These are phyloP conservation scores for Butyriboletus appendiculatus DNA, from an alignment of 1,284 basidiomycete genomes.

Conservation along the genomic window DNA sequence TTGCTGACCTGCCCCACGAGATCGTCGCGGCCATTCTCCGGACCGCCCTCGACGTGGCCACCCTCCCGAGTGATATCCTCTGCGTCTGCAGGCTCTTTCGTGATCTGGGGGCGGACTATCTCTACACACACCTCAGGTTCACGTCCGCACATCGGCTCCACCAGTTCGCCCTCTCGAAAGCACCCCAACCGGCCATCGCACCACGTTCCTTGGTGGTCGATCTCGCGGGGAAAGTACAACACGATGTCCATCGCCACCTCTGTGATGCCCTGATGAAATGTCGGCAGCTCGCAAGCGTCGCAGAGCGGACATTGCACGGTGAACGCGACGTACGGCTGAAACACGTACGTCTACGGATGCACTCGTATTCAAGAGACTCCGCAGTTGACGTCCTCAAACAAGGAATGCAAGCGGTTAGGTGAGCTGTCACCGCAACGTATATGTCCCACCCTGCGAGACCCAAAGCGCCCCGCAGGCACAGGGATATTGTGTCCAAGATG, in stretches of 20 bases:
- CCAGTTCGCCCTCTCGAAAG: slow-evolving; percentile 24
- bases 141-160: slow-evolving; percentile 13
- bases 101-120: slow-evolving; percentile 13
- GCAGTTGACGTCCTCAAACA: slow-evolving; percentile 39
- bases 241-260: slow-evolving; percentile 9
- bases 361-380: slow-evolving; percentile 44
- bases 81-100: slow-evolving; percentile 18
- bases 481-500: not conserved
- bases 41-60: slow-evolving; percentile 9
- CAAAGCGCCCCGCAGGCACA: not conserved
- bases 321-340: slow-evolving; percentile 32
- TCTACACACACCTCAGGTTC: slow-evolving; percentile 36
- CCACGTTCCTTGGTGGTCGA: slow-evolving; percentile 21
- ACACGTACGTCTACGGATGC: slow-evolving; percentile 40
- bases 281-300: not conserved
- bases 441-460: not conserved
- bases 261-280: slow-evolving; percentile 14
- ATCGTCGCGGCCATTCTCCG: slow-evolving; percentile 22
- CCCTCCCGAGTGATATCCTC: slow-evolving; percentile 17
- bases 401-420: slow-evolving; percentile 45
- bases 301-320: not conserved
- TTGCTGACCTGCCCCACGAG: slow-evolving; percentile 28
- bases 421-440: slow-evolving; percentile 17
- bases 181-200: slow-evolving; percentile 1
- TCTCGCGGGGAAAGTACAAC: slow-evolving; percentile 12